A percentile compares a stretch with the other conserved stretches of the same genome.
These are phyloP conservation scores for Tylopilus sp. DNA, from an alignment of 768 basidiomycete genomes.

Conservation along the genomic window DNA sequence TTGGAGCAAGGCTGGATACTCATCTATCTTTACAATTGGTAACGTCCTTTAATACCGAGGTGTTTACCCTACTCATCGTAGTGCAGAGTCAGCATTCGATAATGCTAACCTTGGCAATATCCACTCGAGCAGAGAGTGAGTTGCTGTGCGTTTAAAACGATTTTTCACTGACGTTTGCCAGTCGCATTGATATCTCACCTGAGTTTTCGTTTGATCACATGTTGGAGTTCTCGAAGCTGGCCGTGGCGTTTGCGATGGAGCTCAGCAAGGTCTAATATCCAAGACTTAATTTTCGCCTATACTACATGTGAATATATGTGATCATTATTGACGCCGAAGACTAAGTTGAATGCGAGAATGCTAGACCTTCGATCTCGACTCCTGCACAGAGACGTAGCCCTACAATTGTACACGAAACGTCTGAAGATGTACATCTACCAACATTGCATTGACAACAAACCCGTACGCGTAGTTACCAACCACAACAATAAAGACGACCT, in stretches of 20 bases:
- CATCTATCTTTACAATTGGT: slow-evolving; percentile 77
- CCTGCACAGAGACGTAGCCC: neutral
- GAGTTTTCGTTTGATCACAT: slow-evolving; percentile 93
- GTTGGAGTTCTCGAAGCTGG: slow-evolving; percentile 84
- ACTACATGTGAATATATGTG: neutral
- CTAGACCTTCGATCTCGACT: neutral
- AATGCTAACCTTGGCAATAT: slow-evolving; percentile 76
- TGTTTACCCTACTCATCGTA: neutral
- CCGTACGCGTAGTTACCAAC: neutral
- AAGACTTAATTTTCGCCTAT: neutral
- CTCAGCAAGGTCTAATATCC: slow-evolving; percentile 44
- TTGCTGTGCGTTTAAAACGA: slow-evolving; percentile 34
- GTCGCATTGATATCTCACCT: slow-evolving; percentile 78
- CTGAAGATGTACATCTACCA: neutral
- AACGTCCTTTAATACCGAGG: neutral
- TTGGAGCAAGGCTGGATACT: slow-evolving; percentile 84
- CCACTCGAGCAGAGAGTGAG: slow-evolving; percentile 78
- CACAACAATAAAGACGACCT: slow-evolving; percentile 1
- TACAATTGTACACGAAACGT: neutral
- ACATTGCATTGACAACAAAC: neutral
- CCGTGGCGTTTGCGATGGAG: slow-evolving; percentile 76
- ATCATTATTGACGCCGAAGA: neutral
- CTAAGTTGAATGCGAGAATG: neutral
- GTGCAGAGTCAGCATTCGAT: slow-evolving; percentile 62
- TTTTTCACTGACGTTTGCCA: slow-evolving; percentile 33